Evolutionary conservation across 2,329 filamentous ascomycete species (phyloP).

Genomic region (Diaporthe humulicola): DNA sequence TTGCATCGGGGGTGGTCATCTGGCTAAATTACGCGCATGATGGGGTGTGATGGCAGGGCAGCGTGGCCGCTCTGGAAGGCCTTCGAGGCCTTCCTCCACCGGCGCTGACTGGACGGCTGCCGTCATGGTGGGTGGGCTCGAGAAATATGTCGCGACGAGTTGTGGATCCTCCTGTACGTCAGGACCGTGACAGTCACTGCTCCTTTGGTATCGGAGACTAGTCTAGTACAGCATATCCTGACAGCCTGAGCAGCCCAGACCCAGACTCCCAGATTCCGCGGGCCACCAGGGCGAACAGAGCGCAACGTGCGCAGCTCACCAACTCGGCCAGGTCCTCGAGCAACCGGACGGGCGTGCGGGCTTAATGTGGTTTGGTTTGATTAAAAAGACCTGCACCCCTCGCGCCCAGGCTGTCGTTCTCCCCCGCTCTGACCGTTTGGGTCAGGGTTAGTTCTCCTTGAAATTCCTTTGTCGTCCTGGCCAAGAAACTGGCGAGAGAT

Average conservation of each 20-base stretch:
- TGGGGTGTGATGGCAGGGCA: slow-evolving; percentile 28
- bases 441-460: slow-evolving; percentile 1
- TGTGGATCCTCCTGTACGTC: slow-evolving; percentile 23
- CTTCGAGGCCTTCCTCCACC: not conserved
- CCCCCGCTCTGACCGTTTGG: slow-evolving; percentile 7
- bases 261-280: not conserved
- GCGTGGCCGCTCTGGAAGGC: slow-evolving; percentile 11
- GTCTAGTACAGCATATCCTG: not conserved
- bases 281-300: slow-evolving; percentile 3
- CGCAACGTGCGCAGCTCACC: slow-evolving; percentile 1
- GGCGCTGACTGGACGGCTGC: slow-evolving; percentile 3
- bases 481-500: not conserved
- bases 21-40: slow-evolving; percentile 32
- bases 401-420: slow-evolving; percentile 17
- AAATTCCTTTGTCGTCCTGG: slow-evolving; percentile 6
- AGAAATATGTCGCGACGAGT: slow-evolving; percentile 16
- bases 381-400: not conserved
- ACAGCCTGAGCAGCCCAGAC: not conserved
- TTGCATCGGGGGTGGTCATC: slow-evolving; percentile 25
- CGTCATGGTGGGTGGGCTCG: slow-evolving; percentile 14
- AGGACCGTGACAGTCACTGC: slow-evolving; percentile 18
- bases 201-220: not conserved
- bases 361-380: slow-evolving; percentile 12
- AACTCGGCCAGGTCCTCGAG: not conserved
- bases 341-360: not conserved